Conservation (phyloP, 106 monocot species). For the Vanilla planifolia region DNA sequence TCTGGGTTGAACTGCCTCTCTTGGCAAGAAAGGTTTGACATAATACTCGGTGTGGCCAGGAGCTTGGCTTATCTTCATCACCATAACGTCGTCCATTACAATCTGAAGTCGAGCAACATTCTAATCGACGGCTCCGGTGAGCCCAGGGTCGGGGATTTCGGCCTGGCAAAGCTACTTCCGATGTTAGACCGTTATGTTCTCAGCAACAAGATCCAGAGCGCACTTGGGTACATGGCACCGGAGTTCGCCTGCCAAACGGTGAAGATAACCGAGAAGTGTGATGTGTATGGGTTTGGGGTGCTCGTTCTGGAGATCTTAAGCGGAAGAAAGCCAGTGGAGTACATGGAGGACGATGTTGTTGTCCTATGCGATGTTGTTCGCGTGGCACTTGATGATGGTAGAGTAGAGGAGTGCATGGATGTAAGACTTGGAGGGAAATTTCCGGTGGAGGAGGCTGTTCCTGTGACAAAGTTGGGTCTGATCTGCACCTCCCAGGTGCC, state of each 20-base stretch:
- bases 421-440: conserved; percentile 50
- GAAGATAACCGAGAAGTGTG: conserved; percentile 87
- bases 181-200: conserved; percentile 82
- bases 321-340: conserved; percentile 79
- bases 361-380: conserved; percentile 74
- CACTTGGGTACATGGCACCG: conserved; percentile 95
- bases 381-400: conserved; percentile 59
- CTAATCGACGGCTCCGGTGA: conserved; percentile 67
- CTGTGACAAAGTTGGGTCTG: conserved; percentile 76
- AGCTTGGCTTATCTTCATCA: conserved; percentile 65
- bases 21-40: conserved; percentile 76
- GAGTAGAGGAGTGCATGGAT: conserved; percentile 73
- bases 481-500: conserved; percentile 97
- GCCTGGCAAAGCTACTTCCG: conserved; percentile 77
- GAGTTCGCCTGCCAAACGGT: conserved; percentile 77
- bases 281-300: conserved; percentile 83
- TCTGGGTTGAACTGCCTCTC: conserved; percentile 27
- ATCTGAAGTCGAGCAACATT: conserved; percentile 83
- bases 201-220: conserved; percentile 88
- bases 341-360: conserved; percentile 92
- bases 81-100: conserved; percentile 72
- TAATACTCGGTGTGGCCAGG: conserved; percentile 66
- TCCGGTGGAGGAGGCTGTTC: conserved; percentile 63
- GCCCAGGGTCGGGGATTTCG: conserved; percentile 76
- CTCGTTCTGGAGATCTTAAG: conserved; percentile 64